Percentiles rank a stretch among this genome's conserved stretches.
phyloP scores from a whole-genome alignment of 2,329 filamentous ascomycete genomes.

The Aspergillus puulaauensis region DNA sequence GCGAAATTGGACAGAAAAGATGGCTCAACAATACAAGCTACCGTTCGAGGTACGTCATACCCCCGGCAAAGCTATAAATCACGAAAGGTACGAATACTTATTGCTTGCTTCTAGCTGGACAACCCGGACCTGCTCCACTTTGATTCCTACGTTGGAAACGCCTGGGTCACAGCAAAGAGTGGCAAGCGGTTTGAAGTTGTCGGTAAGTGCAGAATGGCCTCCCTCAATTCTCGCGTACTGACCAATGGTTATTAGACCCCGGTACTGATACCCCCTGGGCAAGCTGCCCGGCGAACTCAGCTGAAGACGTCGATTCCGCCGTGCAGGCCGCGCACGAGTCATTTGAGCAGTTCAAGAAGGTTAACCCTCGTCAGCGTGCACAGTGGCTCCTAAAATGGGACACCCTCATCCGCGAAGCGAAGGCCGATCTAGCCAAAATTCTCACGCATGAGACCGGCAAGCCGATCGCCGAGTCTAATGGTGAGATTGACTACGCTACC shows the following conservation, averaged over 20 bases:
- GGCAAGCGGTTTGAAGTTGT: conserved; percentile 53
- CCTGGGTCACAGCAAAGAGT: conserved; percentile 48
- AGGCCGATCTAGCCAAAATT: conserved; percentile 62
- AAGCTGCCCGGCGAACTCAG: conserved; percentile 49
- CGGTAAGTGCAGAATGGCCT: conserved; percentile 25
- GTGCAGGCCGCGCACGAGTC: conserved; percentile 61
- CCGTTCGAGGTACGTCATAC: conserved; percentile 36
- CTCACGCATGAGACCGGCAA: conserved; percentile 64
- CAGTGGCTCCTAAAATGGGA: conserved; percentile 67
- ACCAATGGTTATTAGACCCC: conserved; percentile 41
- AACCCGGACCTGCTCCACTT: conserved; percentile 51
- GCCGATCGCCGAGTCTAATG: conserved; percentile 54
- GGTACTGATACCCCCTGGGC: conserved; percentile 53
- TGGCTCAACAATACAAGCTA: conserved; percentile 36
- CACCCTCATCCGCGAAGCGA: conserved; percentile 60
- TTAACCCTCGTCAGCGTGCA: conserved; percentile 61
- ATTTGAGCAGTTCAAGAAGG: conserved; percentile 60
- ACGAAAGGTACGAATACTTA: not conserved
- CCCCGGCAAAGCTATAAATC: not conserved
- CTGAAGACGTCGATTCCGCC: conserved; percentile 62
- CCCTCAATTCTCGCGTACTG: not conserved
- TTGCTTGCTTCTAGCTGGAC: conserved; percentile 39
- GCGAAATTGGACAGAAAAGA: conserved; percentile 8
- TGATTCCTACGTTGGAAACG: conserved; percentile 52
- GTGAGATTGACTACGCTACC: conserved; percentile 57